Percentiles rank a stretch among this genome's conserved stretches.
These are phyloP conservation scores for Neurospora sp. DNA, from an alignment of 495 filamentous ascomycete genomes.

Conservation along the genomic window DNA sequence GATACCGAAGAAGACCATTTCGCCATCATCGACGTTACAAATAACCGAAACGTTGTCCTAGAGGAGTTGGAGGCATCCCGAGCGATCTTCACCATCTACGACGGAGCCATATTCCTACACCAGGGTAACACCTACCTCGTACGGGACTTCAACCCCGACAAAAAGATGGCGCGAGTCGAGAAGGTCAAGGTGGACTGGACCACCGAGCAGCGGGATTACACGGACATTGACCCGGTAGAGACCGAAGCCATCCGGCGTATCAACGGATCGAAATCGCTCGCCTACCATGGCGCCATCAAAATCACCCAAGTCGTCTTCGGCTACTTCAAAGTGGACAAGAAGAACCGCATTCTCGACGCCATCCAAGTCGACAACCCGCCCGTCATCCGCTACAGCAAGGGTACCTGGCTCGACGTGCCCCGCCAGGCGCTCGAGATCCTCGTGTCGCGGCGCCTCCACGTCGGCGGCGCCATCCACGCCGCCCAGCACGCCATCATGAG, in stretches of 20 bases:
- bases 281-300: slow-evolving; percentile 76
- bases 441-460: slow-evolving; percentile 57
- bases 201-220: slow-evolving; percentile 87
- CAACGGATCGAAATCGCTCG: slow-evolving; percentile 34
- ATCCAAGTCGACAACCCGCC: slow-evolving; percentile 90
- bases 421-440: slow-evolving; percentile 70
- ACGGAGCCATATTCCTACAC: slow-evolving; percentile 95
- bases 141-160: slow-evolving; percentile 73
- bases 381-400: slow-evolving; percentile 71
- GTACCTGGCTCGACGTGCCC: slow-evolving; percentile 95
- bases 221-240: slow-evolving; percentile 84
- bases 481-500: slow-evolving; percentile 85
- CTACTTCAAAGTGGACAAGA: slow-evolving; percentile 88
- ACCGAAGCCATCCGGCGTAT: slow-evolving; percentile 74
- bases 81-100: slow-evolving; percentile 92
- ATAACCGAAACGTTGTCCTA: slow-evolving; percentile 71
- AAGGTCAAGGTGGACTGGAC: slow-evolving; percentile 93
- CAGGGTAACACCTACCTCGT: slow-evolving; percentile 89
- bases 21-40: slow-evolving; percentile 81
- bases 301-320: slow-evolving; percentile 84
- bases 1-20: slow-evolving; percentile 91
- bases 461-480: slow-evolving; percentile 86
- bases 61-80: slow-evolving; percentile 95
- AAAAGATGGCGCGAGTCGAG: slow-evolving; percentile 57
- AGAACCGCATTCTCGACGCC: slow-evolving; percentile 73